phyloP scores from a whole-genome alignment of 495 filamentous ascomycete genomes.

The Trichoderma virens region DNA sequence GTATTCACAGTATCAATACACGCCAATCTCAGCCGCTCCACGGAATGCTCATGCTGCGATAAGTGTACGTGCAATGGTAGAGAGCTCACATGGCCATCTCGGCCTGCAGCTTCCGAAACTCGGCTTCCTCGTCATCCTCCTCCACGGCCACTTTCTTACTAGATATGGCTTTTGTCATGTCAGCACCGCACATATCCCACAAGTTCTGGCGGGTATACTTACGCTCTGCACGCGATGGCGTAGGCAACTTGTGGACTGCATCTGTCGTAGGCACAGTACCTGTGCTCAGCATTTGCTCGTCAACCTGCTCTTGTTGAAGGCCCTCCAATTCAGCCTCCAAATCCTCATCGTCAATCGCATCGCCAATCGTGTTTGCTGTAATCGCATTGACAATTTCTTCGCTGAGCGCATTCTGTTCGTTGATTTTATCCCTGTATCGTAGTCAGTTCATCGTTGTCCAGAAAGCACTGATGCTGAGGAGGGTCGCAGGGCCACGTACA shows the following conservation, averaged over 20 bases:
- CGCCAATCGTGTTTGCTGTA: slow-evolving; percentile 58
- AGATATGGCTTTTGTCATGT: slow-evolving; percentile 14
- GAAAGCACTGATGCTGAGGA: neutral
- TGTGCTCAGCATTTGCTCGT: slow-evolving; percentile 88
- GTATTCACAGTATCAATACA: neutral
- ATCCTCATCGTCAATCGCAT: slow-evolving; percentile 77
- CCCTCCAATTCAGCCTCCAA: slow-evolving; percentile 69
- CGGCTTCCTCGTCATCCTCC: slow-evolving; percentile 93
- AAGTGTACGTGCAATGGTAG: neutral
- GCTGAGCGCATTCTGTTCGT: slow-evolving; percentile 85
- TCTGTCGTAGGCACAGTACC: slow-evolving; percentile 62
- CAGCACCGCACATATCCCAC: slow-evolving; percentile 15
- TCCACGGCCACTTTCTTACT: slow-evolving; percentile 50
- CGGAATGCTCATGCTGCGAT: neutral
- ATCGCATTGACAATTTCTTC: slow-evolving; percentile 87
- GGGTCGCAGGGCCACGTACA: slow-evolving; percentile 53
- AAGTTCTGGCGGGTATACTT: slow-evolving; percentile 33
- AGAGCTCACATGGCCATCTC: slow-evolving; percentile 86
- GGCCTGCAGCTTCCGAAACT: slow-evolving; percentile 85
- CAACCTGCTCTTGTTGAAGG: slow-evolving; percentile 80
- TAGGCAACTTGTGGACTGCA: slow-evolving; percentile 64
- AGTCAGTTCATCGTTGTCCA: slow-evolving; percentile 17
- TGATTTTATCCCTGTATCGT: slow-evolving; percentile 70
- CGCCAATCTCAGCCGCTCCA: neutral
- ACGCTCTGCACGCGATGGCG: slow-evolving; percentile 65